Percentiles rank a stretch among this genome's conserved stretches.
Evolutionary conservation across 2,329 filamentous ascomycete genomes (phyloP).

Genomic region (Ophiostoma sp.): DNA sequence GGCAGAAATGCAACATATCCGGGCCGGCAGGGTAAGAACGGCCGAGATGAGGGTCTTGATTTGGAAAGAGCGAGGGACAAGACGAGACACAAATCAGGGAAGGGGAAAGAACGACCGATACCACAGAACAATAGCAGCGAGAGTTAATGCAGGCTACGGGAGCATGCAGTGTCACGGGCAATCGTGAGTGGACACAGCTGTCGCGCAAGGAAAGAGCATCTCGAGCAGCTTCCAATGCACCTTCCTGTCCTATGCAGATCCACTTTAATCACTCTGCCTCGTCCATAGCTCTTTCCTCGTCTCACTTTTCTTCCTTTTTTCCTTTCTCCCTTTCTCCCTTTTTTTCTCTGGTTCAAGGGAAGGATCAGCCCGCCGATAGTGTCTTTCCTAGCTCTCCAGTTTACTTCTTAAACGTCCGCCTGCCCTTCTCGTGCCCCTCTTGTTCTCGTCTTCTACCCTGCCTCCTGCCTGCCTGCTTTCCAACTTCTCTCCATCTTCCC

Average conservation of each 20-base stretch:
- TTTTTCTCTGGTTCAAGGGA: conserved; percentile 10
- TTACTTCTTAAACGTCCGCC: conserved; percentile 5
- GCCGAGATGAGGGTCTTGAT: conserved; percentile 5
- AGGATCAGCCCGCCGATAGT: conserved; percentile 16
- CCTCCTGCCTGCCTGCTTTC: not conserved
- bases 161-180: not conserved
- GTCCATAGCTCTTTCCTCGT: not conserved
- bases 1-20: conserved; percentile 12
- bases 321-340: not conserved
- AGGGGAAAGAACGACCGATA: not conserved
- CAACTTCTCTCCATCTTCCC: conserved; percentile 12
- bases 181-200: not conserved
- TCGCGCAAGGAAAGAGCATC: not conserved
- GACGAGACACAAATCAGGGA: not conserved
- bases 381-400: not conserved
- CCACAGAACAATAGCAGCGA: not conserved
- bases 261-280: not conserved
- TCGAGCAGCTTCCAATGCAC: not conserved
- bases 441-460: not conserved
- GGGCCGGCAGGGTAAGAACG: conserved; percentile 15
- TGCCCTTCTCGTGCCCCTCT: not conserved
- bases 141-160: not conserved
- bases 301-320: not conserved
- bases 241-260: not conserved
- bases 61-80: conserved; percentile 3